Base-by-base conservation (phyloP, 805 yeast species). In the Tanozyma kutaoensis region DNA sequence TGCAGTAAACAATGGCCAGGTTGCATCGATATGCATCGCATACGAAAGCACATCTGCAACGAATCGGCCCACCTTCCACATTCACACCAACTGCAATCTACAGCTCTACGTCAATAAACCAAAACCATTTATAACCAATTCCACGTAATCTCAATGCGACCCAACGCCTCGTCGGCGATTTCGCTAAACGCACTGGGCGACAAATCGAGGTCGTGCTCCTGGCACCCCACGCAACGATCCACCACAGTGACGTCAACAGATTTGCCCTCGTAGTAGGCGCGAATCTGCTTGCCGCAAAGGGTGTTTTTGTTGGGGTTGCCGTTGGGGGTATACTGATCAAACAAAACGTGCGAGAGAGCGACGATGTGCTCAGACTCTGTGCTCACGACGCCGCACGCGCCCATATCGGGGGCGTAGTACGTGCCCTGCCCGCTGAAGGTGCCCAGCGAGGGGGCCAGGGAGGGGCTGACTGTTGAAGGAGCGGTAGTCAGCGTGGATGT, bases 221-320 rank as follows among this genome's bases (percentile, higher is more conserved):
- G 35, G 42, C 79, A 73, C 14, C 69, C 75, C 28, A 54, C 66
- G 50, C 79, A 73, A 35, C 63, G 51, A 48, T 72, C 79, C 22
- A 58, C 66, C 26, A 72, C 72, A 14, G 65, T 63, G 26, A 72
- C 79, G 24, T 54, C 58, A 31, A 70, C 76, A 11, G 70, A 50
- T 42, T 65, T 65, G 26, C 66, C 72, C 31, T 50, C 48, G 39
- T 60, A 62, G 39, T 39, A 40, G 20, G 69, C 68, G 25, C 47
- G 50, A 39, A 70, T 66, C 40, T 58, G 46, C 47, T 57, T 62
- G 28, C 76, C 76, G 47, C 78, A 71, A 40, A 57, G 53, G 37
- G 67, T 55, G 47, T 58, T 60, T 32, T 58, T 42, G 38, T 64
- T 69, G 4, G 63, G 54, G 42, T 57, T 54, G 13, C 48, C 50